Evolutionary conservation across 352 stramenopile species (phyloP), one percentile per base, ranked within the genome.

Genomic region (Globisporangium lucens): DNA sequence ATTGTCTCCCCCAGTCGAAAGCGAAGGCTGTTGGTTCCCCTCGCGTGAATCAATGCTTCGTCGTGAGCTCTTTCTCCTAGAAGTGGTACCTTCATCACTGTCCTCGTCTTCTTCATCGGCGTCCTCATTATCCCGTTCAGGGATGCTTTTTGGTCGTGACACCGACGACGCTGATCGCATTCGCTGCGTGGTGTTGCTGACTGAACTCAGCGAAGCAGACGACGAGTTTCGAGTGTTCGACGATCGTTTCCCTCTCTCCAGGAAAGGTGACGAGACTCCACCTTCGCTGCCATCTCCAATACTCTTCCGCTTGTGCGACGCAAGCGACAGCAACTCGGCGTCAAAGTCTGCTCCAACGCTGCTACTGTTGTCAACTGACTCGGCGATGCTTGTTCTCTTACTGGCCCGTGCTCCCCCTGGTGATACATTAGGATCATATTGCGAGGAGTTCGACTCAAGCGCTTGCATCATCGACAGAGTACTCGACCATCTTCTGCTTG

Each of bases 401-500:
- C 60, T 76, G 20, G 63, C 35, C 0, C 20, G 30, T 13, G 59
- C 20, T 71, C 46, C 20, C 24, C n/a, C 49, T 29, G 15, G 30
- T 20, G 6, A 15, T 22, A 49, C 57, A 33, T 24, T 27, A n/a
- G 13, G 30, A 8, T 59, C 53, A 7, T 3, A 41, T 15, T 59
- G 53, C 27, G 53, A 58, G 7, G 52, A 38, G 3, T 59, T 59
- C 2, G 47, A 15, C 51, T 86, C 77, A 12, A 91, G 52, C 4
- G 71, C 63, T 56, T 76, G 70, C 81, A 91, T 83, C 81, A 91
- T 91, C 0, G 81, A 91, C 10, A 91, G 70, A 1, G 79, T 90
- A 24, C 76, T 87, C 20, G 79, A 77, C 43, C 75, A 65, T 0
- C 70, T 71, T 43, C 75, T 67, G 29, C 46, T 63, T 17, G 27